Percentiles rank a stretch among this genome's conserved stretches.
Evolutionary conservation across 2,329 filamentous ascomycete genomes (phyloP).

Genomic region (Pseudogymnoascus sp.): DNA sequence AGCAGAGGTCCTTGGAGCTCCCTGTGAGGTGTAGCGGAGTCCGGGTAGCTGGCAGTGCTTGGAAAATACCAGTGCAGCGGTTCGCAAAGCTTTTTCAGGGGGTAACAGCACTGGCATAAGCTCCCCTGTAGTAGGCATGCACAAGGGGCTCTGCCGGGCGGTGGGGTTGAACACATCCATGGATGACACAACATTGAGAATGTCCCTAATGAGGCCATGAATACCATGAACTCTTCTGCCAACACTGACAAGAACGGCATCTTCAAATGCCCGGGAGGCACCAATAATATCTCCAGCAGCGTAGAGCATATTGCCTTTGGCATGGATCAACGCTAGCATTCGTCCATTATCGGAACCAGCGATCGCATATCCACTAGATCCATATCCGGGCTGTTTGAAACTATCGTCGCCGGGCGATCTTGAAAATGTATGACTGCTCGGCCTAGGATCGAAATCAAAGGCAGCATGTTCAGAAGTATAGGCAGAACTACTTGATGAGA

Average conservation of each 20-base stretch:
- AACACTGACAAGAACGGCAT: conserved; percentile 82
- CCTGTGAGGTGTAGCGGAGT: conserved; percentile 61
- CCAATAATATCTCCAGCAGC: conserved; percentile 70
- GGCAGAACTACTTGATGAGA: conserved; percentile 21
- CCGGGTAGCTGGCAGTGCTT: conserved; percentile 70
- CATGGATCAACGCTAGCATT: conserved; percentile 87
- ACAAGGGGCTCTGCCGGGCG: not conserved
- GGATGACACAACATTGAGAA: conserved; percentile 58
- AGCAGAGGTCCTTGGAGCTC: conserved; percentile 65
- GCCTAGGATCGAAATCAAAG: conserved; percentile 22
- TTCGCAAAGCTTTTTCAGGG: conserved; percentile 74
- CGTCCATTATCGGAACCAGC: conserved; percentile 82
- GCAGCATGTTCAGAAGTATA: conserved; percentile 21
- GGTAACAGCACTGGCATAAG: conserved; percentile 61
- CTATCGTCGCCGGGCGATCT: conserved; percentile 17
- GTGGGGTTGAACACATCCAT: conserved; percentile 9
- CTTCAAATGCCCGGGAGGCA: conserved; percentile 86
- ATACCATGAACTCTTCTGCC: conserved; percentile 64
- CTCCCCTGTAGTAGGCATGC: not conserved
- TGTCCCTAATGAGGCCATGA: conserved; percentile 66
- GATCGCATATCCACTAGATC: conserved; percentile 76
- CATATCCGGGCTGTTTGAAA: conserved; percentile 41
- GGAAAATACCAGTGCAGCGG: conserved; percentile 74
- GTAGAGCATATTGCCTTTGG: conserved; percentile 98
- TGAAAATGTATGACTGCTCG: conserved; percentile 14